These are phyloP conservation scores for Cyclotella cryptica DNA, from an alignment of 108 stramenopile species.

Conservation along the genomic window DNA sequence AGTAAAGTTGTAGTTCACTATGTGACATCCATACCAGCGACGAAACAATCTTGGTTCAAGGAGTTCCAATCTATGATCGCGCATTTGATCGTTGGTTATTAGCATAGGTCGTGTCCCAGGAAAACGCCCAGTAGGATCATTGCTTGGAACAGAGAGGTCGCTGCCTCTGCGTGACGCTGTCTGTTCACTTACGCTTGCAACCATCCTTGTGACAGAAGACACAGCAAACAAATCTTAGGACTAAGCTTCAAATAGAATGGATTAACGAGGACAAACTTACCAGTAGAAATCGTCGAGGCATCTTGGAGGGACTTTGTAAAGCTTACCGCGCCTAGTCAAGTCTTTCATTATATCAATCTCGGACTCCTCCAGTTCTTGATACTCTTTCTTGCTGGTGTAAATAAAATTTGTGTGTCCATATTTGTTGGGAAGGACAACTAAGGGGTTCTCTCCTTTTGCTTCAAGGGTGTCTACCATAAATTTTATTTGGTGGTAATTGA, in stretches of 20 bases:
- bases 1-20: slow-evolving; percentile 84
- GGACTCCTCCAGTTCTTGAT: slow-evolving; percentile 28
- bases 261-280: background rate
- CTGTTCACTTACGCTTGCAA: slow-evolving; percentile 78
- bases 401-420: slow-evolving; percentile 56
- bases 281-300: slow-evolving; percentile 88
- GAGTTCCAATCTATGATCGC: slow-evolving; percentile 85
- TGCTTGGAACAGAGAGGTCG: slow-evolving; percentile 60
- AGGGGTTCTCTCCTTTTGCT: slow-evolving; percentile 71
- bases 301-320: slow-evolving; percentile 64
- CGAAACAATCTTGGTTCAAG: slow-evolving; percentile 83
- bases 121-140: slow-evolving; percentile 66
- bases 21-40: slow-evolving; percentile 85
- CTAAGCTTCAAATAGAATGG: background rate
- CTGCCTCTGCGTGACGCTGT: slow-evolving; percentile 52
- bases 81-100: slow-evolving; percentile 86
- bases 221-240: background rate
- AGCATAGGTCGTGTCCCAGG: slow-evolving; percentile 84
- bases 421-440: slow-evolving; percentile 84
- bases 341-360: slow-evolving; percentile 46
- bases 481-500: slow-evolving; percentile 59
- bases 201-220: slow-evolving; percentile 52
- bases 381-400: slow-evolving; percentile 32
- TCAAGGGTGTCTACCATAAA: slow-evolving; percentile 59
- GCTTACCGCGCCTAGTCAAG: slow-evolving; percentile 53